Percentiles rank a stretch among this genome's conserved stretches.
phyloP scores from a whole-genome alignment of 164 flowering plant genomes.

The Aristolochia contorta region DNA sequence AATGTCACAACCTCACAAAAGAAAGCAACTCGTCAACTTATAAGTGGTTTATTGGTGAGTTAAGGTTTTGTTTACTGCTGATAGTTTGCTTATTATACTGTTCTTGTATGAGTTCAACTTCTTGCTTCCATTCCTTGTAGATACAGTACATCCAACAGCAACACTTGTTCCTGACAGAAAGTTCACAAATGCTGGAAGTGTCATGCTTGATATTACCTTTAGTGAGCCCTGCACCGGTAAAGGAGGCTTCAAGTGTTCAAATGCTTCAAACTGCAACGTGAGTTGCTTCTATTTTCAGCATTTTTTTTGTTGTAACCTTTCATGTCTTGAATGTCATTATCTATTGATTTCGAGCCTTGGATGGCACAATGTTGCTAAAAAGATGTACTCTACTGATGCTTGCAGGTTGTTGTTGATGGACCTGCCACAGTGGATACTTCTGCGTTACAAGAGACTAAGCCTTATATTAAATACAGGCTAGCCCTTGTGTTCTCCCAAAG shows the following conservation, averaged over 20 bases:
- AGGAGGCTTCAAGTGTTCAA: slow-evolving; percentile 47
- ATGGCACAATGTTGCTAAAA: background rate
- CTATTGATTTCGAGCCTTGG: no score
- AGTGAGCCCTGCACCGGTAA: slow-evolving; percentile 40
- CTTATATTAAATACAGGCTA: slow-evolving; percentile 28
- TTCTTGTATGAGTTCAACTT: background rate
- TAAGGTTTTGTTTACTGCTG: background rate
- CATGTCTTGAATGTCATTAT: no score
- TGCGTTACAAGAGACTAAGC: slow-evolving; percentile 26
- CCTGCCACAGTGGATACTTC: slow-evolving; percentile 34
- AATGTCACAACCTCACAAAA: slow-evolving; percentile 27
- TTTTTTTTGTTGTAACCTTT: background rate
- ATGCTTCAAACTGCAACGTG: slow-evolving; percentile 43
- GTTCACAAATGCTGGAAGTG: slow-evolving; percentile 32
- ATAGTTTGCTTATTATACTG: background rate
- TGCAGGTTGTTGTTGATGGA: slow-evolving; percentile 32
- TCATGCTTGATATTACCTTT: slow-evolving; percentile 31
- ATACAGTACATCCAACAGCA: slow-evolving; percentile 53
- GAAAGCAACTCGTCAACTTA: slow-evolving; percentile 37
- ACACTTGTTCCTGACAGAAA: slow-evolving; percentile 23
- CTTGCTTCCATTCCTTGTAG: slow-evolving; percentile 13
- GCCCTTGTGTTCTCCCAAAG: slow-evolving; percentile 21
- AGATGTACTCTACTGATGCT: slow-evolving; percentile 1
- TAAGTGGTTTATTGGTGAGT: slow-evolving; percentile 57
- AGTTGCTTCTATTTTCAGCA: slow-evolving; percentile 7